Evolutionary conservation across 768 basidiomycete species (phyloP).

Genomic region (Rhizopogon salebrosus): DNA sequence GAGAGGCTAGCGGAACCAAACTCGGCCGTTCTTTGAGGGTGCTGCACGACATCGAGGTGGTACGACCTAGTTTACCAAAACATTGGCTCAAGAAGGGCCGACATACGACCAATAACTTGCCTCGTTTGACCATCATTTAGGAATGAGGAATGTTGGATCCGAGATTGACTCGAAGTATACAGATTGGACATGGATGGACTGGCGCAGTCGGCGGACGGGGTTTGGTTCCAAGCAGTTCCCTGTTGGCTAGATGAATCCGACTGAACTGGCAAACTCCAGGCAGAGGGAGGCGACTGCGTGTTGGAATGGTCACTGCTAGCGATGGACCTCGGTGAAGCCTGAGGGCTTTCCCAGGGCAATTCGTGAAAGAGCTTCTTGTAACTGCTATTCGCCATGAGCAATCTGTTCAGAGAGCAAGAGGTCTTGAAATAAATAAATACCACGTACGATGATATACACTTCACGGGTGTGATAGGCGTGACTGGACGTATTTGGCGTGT

Average conservation of each 20-base stretch:
- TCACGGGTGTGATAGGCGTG: constrained; percentile 31
- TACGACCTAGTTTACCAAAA: constrained; percentile 46
- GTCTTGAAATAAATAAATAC: constrained; percentile 6
- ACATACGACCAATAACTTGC: constrained; percentile 29
- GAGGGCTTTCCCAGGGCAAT: constrained; percentile 23
- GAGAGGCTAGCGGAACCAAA: constrained; percentile 72
- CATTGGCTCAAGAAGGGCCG: constrained; percentile 13
- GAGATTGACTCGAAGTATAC: constrained; percentile 38
- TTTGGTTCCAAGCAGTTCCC: constrained; percentile 22
- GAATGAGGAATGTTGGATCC: constrained; percentile 56
- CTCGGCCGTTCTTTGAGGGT: constrained; percentile 78
- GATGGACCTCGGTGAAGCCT: constrained; percentile 27
- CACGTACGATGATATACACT: constrained; percentile 27
- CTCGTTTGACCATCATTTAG: constrained; percentile 49
- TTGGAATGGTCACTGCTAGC: constrained; percentile 44
- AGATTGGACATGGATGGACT: constrained; percentile 30
- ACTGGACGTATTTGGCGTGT: constrained; percentile 27
- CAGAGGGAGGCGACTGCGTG: constrained; percentile 40
- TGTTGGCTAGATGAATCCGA: constrained; percentile 27
- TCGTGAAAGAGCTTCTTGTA: constrained; percentile 29
- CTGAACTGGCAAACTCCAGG: constrained; percentile 33
- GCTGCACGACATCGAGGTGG: constrained; percentile 80
- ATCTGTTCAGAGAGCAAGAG: constrained; percentile 8
- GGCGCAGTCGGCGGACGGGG: constrained; percentile 23
- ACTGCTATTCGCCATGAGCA: constrained; percentile 15